Base-by-base conservation (phyloP, 2,329 filamentous ascomycete genomes). In the Lachnum nothofagi region DNA sequence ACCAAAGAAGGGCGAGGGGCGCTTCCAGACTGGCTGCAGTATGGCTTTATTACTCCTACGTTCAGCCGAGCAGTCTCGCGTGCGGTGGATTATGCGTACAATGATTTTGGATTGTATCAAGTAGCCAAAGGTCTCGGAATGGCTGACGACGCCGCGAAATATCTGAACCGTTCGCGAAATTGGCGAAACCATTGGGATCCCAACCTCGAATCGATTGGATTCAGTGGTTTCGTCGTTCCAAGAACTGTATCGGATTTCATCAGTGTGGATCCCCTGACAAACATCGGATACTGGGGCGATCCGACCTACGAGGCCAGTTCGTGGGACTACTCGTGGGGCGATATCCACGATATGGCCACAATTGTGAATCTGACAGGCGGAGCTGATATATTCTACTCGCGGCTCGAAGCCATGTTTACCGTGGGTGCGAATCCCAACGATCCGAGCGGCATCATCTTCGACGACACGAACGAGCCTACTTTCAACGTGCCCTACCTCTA, bases 171-270 rank as follows among this genome's bases (percentile, higher is more conserved):
- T 7, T 84, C 81, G 0, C 72, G 75, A 8, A 83, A 86, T 59
- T 88, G 85, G 85, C 74, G 80, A 14, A 86, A 86, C 60, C 83
- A 87, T 55, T 88, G 82, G 83, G 82, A 87, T 61, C 62, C 74
- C 0, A 63, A 77, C 40, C 73, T 79, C 38, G 71, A 69, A 1
- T 78, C 79, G 0, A 70, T 83, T 0, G 77, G 75, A 3, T 85
- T 84, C 65, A 74, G 68, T 0, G 84, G 84, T 0, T 88, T 88
- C 61, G 68, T 88, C 4, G 82, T 82, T 0, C 84, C 85, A 0
- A 73, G 80, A n/a, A 65, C 69, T 46, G 55, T 68, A 10, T 68
- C 71, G 16, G 71, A 74, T 1, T 71, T 70, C 5, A 72, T 78
- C 44, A 51, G 68, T 49, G 70, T 70, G 58, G 63, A 76, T 64